Conservation (phyloP, 208 protist species). For the Endotrypanum monterogeii region DNA sequence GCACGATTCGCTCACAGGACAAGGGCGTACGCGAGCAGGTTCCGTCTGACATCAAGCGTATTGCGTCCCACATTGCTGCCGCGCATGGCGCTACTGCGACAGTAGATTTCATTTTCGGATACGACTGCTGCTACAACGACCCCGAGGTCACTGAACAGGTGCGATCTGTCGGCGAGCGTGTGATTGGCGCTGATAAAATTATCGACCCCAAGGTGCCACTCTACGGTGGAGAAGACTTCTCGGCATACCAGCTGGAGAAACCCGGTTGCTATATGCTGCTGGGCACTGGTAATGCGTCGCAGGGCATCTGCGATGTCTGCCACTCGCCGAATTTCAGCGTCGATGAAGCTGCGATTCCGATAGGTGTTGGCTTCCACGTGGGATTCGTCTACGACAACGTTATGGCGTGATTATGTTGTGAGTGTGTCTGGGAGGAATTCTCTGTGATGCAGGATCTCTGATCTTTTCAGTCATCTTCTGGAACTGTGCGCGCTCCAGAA, state of each 20-base stretch:
- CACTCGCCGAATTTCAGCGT: conserved; percentile 56
- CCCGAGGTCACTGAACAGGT: conserved; percentile 44
- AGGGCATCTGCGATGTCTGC: conserved; percentile 27
- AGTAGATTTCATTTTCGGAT: conserved; percentile 24
- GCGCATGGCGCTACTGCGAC: background rate
- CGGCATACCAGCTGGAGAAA: conserved; percentile 37
- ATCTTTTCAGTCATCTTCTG: no score
- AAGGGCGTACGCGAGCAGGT: conserved; percentile 8
- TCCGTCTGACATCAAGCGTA: no score
- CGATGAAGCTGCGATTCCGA: conserved; percentile 48
- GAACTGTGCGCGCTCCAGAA: no score
- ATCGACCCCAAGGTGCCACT: conserved; percentile 21
- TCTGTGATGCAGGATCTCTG: no score
- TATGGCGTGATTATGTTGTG: conserved; percentile 21
- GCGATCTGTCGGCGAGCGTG: conserved; percentile 30
- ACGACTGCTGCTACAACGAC: conserved; percentile 74
- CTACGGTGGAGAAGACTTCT: conserved; percentile 62
- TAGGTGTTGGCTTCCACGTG: conserved; percentile 47
- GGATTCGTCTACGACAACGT: conserved; percentile 50
- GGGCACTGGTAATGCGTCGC: conserved; percentile 37
- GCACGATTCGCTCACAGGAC: conserved; percentile 43
- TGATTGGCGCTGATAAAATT: conserved; percentile 36
- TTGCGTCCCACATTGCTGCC: background rate
- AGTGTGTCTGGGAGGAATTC: background rate
- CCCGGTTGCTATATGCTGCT: conserved; percentile 51